Evolutionary conservation across 805 yeast genomes (phyloP).

Genomic region (Candida montana): DNA sequence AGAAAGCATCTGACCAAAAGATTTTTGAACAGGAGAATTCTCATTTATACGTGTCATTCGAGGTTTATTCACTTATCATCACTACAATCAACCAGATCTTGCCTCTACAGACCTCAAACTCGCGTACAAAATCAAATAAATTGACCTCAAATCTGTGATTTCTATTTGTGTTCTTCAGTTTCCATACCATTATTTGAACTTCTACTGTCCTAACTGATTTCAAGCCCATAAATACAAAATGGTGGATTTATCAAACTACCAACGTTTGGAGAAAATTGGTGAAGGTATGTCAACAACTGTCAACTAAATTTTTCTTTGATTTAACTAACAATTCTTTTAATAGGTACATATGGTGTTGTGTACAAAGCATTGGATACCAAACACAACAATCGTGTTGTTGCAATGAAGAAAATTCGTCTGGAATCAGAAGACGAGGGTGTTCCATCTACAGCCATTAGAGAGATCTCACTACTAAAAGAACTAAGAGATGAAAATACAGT

Average conservation of each 20-base stretch:
- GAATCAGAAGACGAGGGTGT: slow-evolving; percentile 98
- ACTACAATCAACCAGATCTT: no score
- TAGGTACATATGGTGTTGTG: slow-evolving; percentile 93
- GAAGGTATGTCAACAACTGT: slow-evolving; percentile 56
- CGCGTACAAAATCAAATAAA: no score
- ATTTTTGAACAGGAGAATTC: no score
- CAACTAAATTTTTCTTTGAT: not conserved
- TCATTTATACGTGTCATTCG: no score
- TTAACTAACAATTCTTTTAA: not conserved
- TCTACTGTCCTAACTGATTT: no score
- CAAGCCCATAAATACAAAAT: slow-evolving; percentile 11
- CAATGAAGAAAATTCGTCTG: slow-evolving; percentile 87
- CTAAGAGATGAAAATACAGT: slow-evolving; percentile 92
- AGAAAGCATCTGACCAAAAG: not conserved
- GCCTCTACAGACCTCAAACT: no score
- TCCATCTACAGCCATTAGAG: slow-evolving; percentile 96
- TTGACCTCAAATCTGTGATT: no score
- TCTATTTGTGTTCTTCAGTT: no score
- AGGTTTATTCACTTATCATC: no score
- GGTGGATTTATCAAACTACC: slow-evolving; percentile 79
- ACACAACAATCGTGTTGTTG: slow-evolving; percentile 91
- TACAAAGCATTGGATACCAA: slow-evolving; percentile 89
- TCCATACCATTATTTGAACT: no score
- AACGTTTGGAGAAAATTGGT: slow-evolving; percentile 92
- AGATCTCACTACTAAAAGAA: slow-evolving; percentile 90